Conservation (phyloP, 352 stramenopile genomes). For the Plasmopara viticola region DNA sequence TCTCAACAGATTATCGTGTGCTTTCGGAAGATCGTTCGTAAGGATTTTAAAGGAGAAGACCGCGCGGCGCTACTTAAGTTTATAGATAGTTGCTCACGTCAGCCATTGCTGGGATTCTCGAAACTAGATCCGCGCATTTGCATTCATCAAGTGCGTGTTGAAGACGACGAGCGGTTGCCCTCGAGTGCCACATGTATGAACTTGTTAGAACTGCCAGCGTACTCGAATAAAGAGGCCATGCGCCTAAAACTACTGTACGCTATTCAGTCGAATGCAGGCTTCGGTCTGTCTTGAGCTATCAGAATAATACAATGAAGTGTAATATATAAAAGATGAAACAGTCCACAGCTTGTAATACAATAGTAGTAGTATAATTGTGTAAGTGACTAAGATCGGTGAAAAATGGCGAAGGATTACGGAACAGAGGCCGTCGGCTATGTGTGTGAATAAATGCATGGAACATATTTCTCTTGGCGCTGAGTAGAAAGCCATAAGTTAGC, state of each 20-base stretch:
- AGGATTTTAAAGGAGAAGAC: constrained; percentile 80
- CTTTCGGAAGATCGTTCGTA: constrained; percentile 70
- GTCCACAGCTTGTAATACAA: too few species aligned
- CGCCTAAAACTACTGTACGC: constrained; percentile 93
- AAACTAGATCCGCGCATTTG: constrained; percentile 92
- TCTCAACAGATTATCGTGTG: constrained; percentile 62
- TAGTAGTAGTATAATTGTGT: too few species aligned
- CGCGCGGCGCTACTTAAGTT: constrained; percentile 92
- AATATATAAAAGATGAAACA: too few species aligned
- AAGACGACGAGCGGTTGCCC: constrained; percentile 61
- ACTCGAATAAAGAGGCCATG: constrained; percentile 93
- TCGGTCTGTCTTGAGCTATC: constrained; percentile 90
- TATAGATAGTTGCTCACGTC: constrained; percentile 89
- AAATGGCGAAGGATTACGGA: constrained; percentile 17
- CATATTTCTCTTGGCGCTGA: too few species aligned
- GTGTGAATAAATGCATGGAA: constrained; percentile 3
- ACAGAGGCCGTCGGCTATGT: constrained; percentile 19
- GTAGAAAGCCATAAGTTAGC: too few species aligned
- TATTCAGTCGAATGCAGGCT: constrained; percentile 93
- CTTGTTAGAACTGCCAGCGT: constrained; percentile 94
- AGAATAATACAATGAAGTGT: neutral
- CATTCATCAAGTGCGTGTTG: constrained; percentile 82
- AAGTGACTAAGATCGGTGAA: neutral
- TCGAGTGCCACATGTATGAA: constrained; percentile 96
- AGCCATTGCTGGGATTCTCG: constrained; percentile 92